phyloP scores from a whole-genome alignment of 2,329 filamentous ascomycete genomes.

The Pyricularia sp. region DNA sequence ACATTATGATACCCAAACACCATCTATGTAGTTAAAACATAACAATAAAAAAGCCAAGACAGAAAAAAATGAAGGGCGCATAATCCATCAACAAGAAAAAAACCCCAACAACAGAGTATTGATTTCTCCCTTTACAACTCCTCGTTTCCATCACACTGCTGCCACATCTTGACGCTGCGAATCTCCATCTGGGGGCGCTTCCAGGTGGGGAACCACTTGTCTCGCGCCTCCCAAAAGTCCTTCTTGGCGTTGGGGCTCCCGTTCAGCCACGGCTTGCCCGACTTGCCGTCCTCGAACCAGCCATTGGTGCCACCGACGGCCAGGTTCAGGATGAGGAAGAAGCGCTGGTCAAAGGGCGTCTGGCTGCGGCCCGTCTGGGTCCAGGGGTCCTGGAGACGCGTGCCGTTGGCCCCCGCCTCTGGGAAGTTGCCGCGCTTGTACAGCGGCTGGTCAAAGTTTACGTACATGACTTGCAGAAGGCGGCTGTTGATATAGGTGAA shows the following conservation, averaged over 20 bases:
- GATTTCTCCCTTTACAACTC: constrained; percentile 25
- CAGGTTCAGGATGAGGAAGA: constrained; percentile 69
- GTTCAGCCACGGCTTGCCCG: constrained; percentile 74
- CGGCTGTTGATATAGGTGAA: constrained; percentile 80
- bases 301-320: constrained; percentile 72
- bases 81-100: constrained; percentile 6
- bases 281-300: constrained; percentile 69
- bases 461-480: constrained; percentile 72
- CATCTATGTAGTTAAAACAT: not conserved
- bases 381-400: constrained; percentile 56
- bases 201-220: constrained; percentile 65
- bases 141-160: constrained; percentile 57
- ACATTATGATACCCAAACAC: not conserved
- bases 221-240: constrained; percentile 66
- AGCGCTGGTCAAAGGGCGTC: constrained; percentile 67
- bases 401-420: constrained; percentile 51
- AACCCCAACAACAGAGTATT: constrained; percentile 3
- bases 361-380: constrained; percentile 46
- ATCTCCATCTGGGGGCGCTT: constrained; percentile 58
- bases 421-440: constrained; percentile 61
- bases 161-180: constrained; percentile 61
- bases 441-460: constrained; percentile 59
- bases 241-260: constrained; percentile 53
- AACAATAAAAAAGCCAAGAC: not conserved
- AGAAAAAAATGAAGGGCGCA: constrained; percentile 2